Evolutionary conservation across 192 early-diverging fungal species (phyloP), one percentile per base, ranked within the genome.

Genomic region (Rhizophagus prolifer): DNA sequence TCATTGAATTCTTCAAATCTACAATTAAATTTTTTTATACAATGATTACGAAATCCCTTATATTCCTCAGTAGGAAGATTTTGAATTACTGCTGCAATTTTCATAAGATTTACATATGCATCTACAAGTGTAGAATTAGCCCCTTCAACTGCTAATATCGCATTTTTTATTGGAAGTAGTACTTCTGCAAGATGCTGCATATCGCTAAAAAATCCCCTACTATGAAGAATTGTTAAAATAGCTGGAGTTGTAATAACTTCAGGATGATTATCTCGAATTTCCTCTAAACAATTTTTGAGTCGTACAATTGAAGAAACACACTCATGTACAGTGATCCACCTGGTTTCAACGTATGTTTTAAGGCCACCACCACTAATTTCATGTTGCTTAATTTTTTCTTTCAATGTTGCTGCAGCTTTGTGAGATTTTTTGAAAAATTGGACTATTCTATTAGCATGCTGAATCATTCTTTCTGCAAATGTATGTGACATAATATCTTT

Each of bases 1-100:
- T 62, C 9, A 62, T 62, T 62, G 19, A 62, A 62, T 26, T 62
- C 61, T 62, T 62, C 61, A 62, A 62, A 66, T 21, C 31, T 28
- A 19, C 3, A 2, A 36, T 66, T 36, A 36, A 41, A 66, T 21
- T 36, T 36, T 66, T 38, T 31, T 7, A 66, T 66, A 21, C 64
- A 66, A 38, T 66, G 21, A 21, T 66, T 66, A 14, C 5, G 19
- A 31, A 66, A 66, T 66, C 64, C 31, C 19, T 66, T 66, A 66
- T 66, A 66, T 36, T 38, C 16, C 38, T 66, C 64, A 66, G 28
- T 5, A 21, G 64, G 5, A 19, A 66, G 19, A 0, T 66, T 30
- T 66, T 66, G 26, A 36, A 66, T 36, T 66, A 16, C 31, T 14
- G 14, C 14, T n/a, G 14, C 64, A 66, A 66, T 66, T 66, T 66